Conservation (phyloP, 176 grass and related monocot species). For the Triticum timopheevii region DNA sequence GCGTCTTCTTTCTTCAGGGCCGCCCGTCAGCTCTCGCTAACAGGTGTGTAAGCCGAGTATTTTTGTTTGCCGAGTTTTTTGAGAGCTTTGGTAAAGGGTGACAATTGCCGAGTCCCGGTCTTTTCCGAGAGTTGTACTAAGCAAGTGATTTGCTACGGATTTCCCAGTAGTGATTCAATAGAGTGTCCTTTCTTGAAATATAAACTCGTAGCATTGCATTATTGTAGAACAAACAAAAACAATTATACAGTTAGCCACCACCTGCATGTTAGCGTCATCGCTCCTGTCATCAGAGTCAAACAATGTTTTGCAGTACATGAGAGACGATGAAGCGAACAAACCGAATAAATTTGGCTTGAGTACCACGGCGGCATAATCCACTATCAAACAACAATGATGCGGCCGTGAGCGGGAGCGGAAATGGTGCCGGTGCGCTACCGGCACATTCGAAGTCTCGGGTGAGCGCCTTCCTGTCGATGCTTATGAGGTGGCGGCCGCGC, state of each 20-base stretch:
- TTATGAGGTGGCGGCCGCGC: conserved; percentile 16
- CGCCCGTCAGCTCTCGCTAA: too few species aligned
- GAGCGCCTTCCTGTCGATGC: background rate
- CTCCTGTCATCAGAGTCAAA: background rate
- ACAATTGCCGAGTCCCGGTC: too few species aligned
- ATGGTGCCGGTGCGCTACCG: background rate
- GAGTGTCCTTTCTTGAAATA: too few species aligned
- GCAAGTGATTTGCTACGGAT: too few species aligned
- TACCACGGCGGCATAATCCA: background rate
- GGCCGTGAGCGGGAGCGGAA: background rate
- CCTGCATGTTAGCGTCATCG: background rate
- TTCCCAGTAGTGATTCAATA: too few species aligned
- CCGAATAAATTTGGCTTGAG: conserved; percentile 2
- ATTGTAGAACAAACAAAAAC: background rate
- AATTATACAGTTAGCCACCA: background rate
- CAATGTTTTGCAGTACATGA: background rate
- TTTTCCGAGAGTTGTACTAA: too few species aligned
- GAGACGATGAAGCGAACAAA: background rate
- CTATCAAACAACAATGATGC: background rate
- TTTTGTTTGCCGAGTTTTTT: too few species aligned
- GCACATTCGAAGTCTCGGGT: background rate
- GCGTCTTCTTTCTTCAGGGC: too few species aligned
- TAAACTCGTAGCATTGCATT: too few species aligned
- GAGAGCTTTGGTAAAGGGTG: too few species aligned
- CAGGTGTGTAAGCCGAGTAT: too few species aligned